These are phyloP conservation scores for Leccinum longicurvipes DNA, from an alignment of 768 basidiomycete genomes.

Conservation along the genomic window DNA sequence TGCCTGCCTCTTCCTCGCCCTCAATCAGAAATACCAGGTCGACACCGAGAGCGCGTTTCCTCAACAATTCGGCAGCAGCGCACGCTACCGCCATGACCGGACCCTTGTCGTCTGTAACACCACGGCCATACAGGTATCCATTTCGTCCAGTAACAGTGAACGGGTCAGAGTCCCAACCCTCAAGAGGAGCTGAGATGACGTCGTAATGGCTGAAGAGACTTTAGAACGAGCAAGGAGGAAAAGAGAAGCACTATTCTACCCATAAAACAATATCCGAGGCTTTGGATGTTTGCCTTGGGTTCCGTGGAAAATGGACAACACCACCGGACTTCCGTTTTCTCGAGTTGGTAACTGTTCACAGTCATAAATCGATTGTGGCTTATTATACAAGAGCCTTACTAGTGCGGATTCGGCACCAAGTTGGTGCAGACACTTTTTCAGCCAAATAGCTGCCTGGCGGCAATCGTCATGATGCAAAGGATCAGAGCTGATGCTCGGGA, in stretches of 20 bases:
- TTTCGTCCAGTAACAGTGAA: slow-evolving; percentile 80
- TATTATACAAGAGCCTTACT: slow-evolving; percentile 37
- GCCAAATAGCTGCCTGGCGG: slow-evolving; percentile 89
- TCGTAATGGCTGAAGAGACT: slow-evolving; percentile 77
- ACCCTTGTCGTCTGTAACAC: slow-evolving; percentile 94
- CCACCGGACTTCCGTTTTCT: slow-evolving; percentile 79
- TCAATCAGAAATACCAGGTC: slow-evolving; percentile 92
- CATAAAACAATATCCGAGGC: slow-evolving; percentile 87
- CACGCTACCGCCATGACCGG: slow-evolving; percentile 89
- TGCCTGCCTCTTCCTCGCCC: slow-evolving; percentile 97
- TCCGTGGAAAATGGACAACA: slow-evolving; percentile 83
- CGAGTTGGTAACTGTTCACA: slow-evolving; percentile 64
- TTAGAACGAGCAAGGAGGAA: not conserved
- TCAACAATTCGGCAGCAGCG: slow-evolving; percentile 80
- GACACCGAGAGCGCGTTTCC: slow-evolving; percentile 68
- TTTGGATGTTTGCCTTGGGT: slow-evolving; percentile 54
- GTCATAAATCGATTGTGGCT: not conserved
- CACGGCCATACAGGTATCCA: slow-evolving; percentile 87
- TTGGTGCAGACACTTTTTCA: slow-evolving; percentile 83
- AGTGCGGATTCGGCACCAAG: slow-evolving; percentile 82
- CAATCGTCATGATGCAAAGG: slow-evolving; percentile 77
- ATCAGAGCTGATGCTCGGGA: slow-evolving; percentile 78
- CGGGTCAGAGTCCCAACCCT: slow-evolving; percentile 82
- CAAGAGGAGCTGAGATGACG: slow-evolving; percentile 76
- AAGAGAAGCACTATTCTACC: slow-evolving; percentile 40